phyloP scores from a whole-genome alignment of 306 rosid species.

The Prunus dulcis region DNA sequence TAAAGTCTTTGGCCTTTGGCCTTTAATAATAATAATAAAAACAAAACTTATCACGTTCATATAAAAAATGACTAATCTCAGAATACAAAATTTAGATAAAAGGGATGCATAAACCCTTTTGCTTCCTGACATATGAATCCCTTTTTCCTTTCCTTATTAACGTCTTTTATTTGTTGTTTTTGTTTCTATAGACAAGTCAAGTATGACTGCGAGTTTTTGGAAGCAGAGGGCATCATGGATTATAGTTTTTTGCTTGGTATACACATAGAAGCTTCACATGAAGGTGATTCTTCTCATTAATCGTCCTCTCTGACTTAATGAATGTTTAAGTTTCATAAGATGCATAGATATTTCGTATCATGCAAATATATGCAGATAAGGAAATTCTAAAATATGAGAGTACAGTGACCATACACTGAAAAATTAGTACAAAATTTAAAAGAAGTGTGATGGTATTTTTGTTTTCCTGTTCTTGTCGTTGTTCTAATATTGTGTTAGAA shows the following conservation, averaged over 20 bases:
- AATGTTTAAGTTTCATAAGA: not conserved
- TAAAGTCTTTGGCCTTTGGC: no score
- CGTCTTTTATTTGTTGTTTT: not conserved
- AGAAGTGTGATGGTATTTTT: not conserved
- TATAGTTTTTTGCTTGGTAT: conserved; percentile 45
- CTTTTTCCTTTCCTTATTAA: not conserved
- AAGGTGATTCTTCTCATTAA: conserved; percentile 28
- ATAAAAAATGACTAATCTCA: not conserved
- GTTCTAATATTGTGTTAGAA: not conserved
- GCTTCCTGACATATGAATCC: not conserved
- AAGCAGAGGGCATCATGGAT: conserved; percentile 46
- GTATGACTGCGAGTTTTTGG: conserved; percentile 45
- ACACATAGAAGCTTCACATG: conserved; percentile 18
- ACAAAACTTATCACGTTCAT: not conserved
- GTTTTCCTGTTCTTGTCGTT: not conserved
- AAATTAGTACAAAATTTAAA: not conserved
- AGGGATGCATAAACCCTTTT: not conserved
- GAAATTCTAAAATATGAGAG: not conserved
- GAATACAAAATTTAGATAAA: not conserved
- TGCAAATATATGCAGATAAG: not conserved
- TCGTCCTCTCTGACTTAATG: not conserved
- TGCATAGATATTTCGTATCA: not conserved
- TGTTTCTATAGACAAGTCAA: conserved; percentile 41
- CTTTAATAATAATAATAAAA: no score
- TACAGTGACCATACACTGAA: not conserved